Base-by-base conservation (phyloP, 768 basidiomycete species). In the Macrocybe gigantea region DNA sequence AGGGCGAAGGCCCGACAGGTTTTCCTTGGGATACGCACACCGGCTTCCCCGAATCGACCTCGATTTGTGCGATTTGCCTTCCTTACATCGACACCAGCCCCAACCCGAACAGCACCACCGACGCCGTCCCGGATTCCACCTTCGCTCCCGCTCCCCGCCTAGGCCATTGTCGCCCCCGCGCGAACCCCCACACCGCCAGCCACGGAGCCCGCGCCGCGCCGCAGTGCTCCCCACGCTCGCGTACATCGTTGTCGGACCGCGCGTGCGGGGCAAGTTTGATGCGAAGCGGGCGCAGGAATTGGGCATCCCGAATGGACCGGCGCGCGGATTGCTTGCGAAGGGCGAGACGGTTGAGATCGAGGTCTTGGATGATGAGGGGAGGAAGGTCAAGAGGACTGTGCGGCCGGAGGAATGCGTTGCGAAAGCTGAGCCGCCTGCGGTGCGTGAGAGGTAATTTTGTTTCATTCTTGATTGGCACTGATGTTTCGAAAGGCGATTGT, bases 221-320 rank as follows among this genome's bases (percentile, higher is more conserved):
- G 4, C 22, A 4, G 22, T 22, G 22, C n/a, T 5, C 32, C 64
- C 72, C 3, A 70, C 76, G 0, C 51, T 79, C 33, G 75, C 71
- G 3, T 81, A 80, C 56, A 62, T 79, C 11, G 48, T 80, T 38
- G 66, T 78, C 37, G 79, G 79, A 0, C 79, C 79, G 3, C 71
- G 68, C 10, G 63, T 72, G 36, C 77, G 79, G 0, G 79, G 79
- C 7, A 90, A 88, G 62, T 95, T 97, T 58, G 76, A 93, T 51
- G 81, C 64, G 0, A 62, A 67, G 51, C 81, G 78, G 52, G 88
- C 93, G 0, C 57, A 70, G 7, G 76, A 68, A 38, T 70, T 93
- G 1, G 83, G 85, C 5, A 66, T 97, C 2, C 76, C 77, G 3
- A 58, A 60, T 1, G 86, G 88, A 0, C 75, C 74, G 5, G 48